Base-by-base conservation (phyloP, 768 basidiomycete species). In the Trametes cinnabarina region DNA sequence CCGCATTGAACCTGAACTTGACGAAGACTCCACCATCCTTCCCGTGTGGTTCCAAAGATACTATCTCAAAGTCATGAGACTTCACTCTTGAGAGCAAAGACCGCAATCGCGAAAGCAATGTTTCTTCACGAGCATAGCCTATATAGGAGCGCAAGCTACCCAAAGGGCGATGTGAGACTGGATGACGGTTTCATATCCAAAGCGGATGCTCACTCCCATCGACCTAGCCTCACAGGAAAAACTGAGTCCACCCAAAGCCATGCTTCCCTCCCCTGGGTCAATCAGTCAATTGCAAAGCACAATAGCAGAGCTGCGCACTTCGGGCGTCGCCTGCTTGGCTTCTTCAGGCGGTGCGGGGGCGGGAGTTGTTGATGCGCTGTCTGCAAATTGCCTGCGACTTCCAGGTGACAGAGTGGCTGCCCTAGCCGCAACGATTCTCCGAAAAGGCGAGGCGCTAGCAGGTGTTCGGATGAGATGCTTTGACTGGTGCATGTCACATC, bases 21-120 rank as follows among this genome's bases (percentile, higher is more conserved):
- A 94, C 86, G 67, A 92, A 94, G 15, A 91, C 86, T 4, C 94
- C 94, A 2, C 93, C 93, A 60, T 94, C 92, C 65, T 94, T 95
- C 50, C 73, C 71, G 60, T 84, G 79, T 7, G 85, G 84, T 51
- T 90, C 78, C 5, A 92, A 65, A 22, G 81, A 79, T 4, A 86
- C 66, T n/a, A 92, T 72, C 28, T 76, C 73, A 66, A 94, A 90
- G 34, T 74, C 76, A 62, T 85, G 81, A 0, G 77, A 65, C 28
- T 79, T 78, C 39, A 90, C 76, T 7, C 71, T 62, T 12, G 80
- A 75, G 8, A 94, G 74, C 32, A 83, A 76, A 1, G 66, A 64
- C 15, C 71, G 66, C 19, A 94, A 71, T 26, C 68, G 58, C 3
- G 71, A 73, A 25, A 90, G 74, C 1, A 92, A 73, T n/a, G 70